Evolutionary conservation across 2,329 filamentous ascomycete species (phyloP).

Genomic region (Knoxdaviesia proteae): DNA sequence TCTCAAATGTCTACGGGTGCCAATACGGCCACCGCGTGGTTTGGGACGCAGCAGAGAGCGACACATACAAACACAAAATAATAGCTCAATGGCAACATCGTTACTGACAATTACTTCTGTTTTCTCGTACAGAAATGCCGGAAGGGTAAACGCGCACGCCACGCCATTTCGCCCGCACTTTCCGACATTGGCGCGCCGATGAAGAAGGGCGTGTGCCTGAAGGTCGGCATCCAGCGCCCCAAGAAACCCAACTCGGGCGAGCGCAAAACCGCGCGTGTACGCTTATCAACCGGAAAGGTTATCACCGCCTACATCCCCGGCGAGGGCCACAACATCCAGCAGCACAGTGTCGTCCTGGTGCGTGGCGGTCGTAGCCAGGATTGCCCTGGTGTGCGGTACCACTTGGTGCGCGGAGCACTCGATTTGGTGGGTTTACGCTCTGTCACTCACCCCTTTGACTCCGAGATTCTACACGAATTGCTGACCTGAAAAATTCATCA

Average conservation of each 20-base stretch:
- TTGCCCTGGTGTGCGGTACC: slow-evolving; percentile 95
- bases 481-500: too few species aligned
- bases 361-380: slow-evolving; percentile 83
- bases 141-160: slow-evolving; percentile 57
- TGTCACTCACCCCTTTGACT: too few species aligned
- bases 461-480: too few species aligned
- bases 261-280: slow-evolving; percentile 81
- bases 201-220: slow-evolving; percentile 89
- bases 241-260: slow-evolving; percentile 99
- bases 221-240: slow-evolving; percentile 80
- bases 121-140: slow-evolving; percentile 42
- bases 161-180: slow-evolving; percentile 74
- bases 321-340: slow-evolving; percentile 96
- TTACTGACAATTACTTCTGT: neutral
- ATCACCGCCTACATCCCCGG: slow-evolving; percentile 91
- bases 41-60: too few species aligned
- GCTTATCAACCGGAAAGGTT: slow-evolving; percentile 68
- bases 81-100: neutral
- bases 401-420: slow-evolving; percentile 73
- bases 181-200: slow-evolving; percentile 46
- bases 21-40: too few species aligned
- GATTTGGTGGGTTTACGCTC: slow-evolving; percentile 53
- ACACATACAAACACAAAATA: too few species aligned
- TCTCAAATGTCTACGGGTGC: too few species aligned
- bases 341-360: slow-evolving; percentile 95